Conservation (phyloP, 345 rosid genomes). For the Euphorbia tirucalli region DNA sequence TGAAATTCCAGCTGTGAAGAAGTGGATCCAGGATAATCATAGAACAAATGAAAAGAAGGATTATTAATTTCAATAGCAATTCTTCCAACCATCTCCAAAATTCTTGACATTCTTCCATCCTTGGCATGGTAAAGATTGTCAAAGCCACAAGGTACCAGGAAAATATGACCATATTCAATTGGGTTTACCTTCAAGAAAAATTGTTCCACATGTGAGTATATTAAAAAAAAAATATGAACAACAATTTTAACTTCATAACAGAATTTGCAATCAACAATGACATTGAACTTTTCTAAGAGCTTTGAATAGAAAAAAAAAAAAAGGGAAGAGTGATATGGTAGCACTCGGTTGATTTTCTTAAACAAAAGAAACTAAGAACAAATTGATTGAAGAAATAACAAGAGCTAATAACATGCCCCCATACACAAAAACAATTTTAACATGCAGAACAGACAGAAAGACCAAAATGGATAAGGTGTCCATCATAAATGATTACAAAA, state of each 20-base stretch:
- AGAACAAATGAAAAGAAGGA: conserved; percentile 29
- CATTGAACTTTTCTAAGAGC: background rate
- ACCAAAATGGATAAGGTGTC: background rate
- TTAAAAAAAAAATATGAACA: conserved; percentile 3
- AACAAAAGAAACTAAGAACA: background rate
- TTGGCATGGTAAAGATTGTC: conserved; percentile 14
- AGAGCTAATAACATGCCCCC: background rate
- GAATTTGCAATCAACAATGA: background rate
- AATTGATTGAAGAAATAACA: background rate
- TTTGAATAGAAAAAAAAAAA: background rate
- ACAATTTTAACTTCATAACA: background rate
- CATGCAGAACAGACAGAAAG: background rate
- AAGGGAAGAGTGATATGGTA: conserved; percentile 10
- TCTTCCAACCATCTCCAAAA: conserved; percentile 28
- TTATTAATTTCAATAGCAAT: conserved; percentile 35
- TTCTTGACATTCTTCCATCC: conserved; percentile 26
- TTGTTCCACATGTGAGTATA: conserved; percentile 1
- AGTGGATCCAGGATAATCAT: conserved; percentile 18
- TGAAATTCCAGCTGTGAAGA: conserved; percentile 28
- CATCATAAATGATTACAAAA: background rate
- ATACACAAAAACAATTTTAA: background rate
- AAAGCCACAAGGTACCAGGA: conserved; percentile 29
- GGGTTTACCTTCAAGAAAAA: conserved; percentile 34
- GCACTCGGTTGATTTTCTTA: background rate
- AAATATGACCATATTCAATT: conserved; percentile 38